Conservation (phyloP, 2,329 filamentous ascomycete genomes). For the Rutstroemia sp. region DNA sequence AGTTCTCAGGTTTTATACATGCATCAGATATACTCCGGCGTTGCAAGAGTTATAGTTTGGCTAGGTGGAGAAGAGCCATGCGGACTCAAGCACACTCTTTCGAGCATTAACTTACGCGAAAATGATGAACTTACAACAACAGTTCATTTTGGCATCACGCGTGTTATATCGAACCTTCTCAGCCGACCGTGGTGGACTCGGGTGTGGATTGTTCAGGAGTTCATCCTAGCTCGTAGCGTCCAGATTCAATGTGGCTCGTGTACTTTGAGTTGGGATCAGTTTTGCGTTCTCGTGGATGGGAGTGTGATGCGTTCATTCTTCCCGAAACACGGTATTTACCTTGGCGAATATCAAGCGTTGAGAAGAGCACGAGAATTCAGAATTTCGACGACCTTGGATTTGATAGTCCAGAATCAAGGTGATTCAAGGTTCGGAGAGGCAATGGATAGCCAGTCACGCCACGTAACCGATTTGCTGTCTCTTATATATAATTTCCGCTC, state of each 20-base stretch:
- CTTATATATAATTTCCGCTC: not conserved
- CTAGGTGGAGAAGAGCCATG: not conserved
- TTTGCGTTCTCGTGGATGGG: not conserved
- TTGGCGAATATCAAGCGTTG: not conserved
- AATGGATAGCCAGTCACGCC: not conserved
- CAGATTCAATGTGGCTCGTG: not conserved
- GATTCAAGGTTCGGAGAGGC: not conserved
- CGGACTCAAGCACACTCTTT: not conserved
- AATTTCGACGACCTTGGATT: not conserved
- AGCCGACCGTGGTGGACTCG: not conserved
- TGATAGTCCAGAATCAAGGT: not conserved
- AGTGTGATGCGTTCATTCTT: not conserved
- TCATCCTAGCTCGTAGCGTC: not conserved
- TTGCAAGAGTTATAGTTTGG: constrained; percentile 5
- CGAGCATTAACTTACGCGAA: not conserved
- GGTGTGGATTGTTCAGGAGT: not conserved
- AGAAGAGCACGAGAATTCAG: not conserved
- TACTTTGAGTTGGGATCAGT: not conserved
- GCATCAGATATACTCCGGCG: constrained; percentile 15
- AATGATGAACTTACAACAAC: not conserved
- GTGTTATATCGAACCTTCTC: not conserved
- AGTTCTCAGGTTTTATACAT: constrained; percentile 16
- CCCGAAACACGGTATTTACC: not conserved
- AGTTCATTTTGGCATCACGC: not conserved
- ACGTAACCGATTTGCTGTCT: not conserved